Evolutionary conservation across 2,329 filamentous ascomycete species (phyloP).

Genomic region (Neonectria sp.): DNA sequence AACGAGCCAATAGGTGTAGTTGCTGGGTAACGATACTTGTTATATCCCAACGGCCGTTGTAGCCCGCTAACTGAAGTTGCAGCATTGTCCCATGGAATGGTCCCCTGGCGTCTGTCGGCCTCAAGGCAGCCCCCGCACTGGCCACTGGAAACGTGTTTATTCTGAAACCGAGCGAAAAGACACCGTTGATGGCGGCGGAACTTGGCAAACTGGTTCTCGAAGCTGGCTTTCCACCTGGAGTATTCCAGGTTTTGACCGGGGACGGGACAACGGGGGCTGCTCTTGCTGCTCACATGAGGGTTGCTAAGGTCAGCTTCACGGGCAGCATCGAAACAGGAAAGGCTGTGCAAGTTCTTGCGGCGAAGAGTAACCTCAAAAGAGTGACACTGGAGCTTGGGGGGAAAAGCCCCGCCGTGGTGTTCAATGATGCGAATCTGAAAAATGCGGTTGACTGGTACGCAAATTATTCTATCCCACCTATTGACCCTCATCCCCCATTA

Average conservation of each 20-base stretch:
- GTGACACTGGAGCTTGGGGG: conserved; percentile 76
- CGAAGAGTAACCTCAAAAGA: conserved; percentile 73
- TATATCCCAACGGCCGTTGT: no score
- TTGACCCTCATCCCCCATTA: background rate
- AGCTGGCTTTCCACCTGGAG: conserved; percentile 82
- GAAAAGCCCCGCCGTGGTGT: conserved; percentile 74
- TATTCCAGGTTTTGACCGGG: conserved; percentile 81
- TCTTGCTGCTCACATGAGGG: conserved; percentile 75
- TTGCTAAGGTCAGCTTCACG: conserved; percentile 83
- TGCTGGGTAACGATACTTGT: conserved; percentile 13
- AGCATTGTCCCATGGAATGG: conserved; percentile 69
- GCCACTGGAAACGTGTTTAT: conserved; percentile 65
- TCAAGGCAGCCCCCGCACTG: conserved; percentile 65
- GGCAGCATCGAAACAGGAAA: conserved; percentile 79
- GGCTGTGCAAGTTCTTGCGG: conserved; percentile 80
- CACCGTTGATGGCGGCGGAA: conserved; percentile 64
- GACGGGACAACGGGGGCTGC: conserved; percentile 76
- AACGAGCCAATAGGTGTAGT: conserved; percentile 54
- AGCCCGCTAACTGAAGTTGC: background rate
- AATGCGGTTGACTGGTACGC: conserved; percentile 69
- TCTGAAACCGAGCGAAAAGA: conserved; percentile 67
- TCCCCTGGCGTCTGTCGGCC: conserved; percentile 59
- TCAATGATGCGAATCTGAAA: conserved; percentile 75
- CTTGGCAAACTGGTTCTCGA: conserved; percentile 72
- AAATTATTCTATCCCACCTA: conserved; percentile 47